Percentiles rank a stretch among this genome's conserved stretches.
Evolutionary conservation across 2,329 filamentous ascomycete genomes (phyloP).

Genomic region (Trichoderma pleuroti): DNA sequence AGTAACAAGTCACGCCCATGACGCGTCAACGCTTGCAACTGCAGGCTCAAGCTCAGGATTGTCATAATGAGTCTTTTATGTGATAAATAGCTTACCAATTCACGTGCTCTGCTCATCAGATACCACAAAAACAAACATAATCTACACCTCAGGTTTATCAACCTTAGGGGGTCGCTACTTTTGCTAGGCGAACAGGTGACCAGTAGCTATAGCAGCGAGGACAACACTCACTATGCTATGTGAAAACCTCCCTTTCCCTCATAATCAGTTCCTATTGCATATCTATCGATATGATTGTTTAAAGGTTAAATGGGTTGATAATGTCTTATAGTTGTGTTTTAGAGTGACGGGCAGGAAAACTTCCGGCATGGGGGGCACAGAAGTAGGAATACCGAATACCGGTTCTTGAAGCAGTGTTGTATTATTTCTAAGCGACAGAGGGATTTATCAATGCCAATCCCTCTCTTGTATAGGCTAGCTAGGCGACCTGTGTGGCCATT

Average conservation of each 20-base stretch:
- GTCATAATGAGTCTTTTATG: neutral
- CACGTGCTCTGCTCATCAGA: rapidly evolving
- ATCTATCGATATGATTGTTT: rapidly evolving
- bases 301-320: neutral
- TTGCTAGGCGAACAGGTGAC: neutral
- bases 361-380: neutral
- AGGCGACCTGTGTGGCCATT: neutral
- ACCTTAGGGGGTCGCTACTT: neutral
- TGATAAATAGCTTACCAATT: neutral
- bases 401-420: neutral
- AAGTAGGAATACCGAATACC: neutral
- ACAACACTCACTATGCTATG: neutral
- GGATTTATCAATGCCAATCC: neutral
- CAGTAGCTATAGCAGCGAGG: neutral
- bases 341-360: neutral
- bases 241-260: neutral
- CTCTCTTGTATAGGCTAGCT: neutral
- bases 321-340: neutral
- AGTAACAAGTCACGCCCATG: neutral
- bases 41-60: rapidly evolving
- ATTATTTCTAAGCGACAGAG: neutral
- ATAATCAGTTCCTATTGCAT: neutral
- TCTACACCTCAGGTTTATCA: neutral
- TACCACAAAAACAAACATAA: neutral
- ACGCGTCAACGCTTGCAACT: neutral